Evolutionary conservation across 2,329 filamentous ascomycete species (phyloP).

Genomic region (Emergomyces orientalis): DNA sequence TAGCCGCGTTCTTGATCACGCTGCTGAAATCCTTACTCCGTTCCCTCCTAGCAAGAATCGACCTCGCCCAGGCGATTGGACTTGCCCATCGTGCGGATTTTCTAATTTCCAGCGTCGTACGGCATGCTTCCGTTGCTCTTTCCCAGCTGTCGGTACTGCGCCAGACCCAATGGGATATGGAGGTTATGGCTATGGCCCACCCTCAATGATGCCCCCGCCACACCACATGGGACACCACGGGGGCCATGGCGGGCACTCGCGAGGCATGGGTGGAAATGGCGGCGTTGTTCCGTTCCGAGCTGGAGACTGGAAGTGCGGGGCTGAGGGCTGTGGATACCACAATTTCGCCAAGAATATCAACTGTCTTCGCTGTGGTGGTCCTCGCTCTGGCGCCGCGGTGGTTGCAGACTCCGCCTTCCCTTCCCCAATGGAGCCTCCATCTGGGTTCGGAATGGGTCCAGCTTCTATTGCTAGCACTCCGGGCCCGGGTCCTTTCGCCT

Average conservation of each 20-base stretch:
- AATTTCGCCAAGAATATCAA: slow-evolving; percentile 99
- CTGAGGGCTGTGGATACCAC: slow-evolving; percentile 94
- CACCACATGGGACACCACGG: slow-evolving; percentile 61
- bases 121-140: slow-evolving; percentile 97
- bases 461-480: slow-evolving; percentile 78
- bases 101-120: slow-evolving; percentile 99
- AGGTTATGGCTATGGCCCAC: slow-evolving; percentile 50
- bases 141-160: slow-evolving; percentile 80
- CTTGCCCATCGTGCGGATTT: slow-evolving; percentile 95
- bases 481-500: slow-evolving; percentile 60
- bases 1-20: slow-evolving; percentile 90
- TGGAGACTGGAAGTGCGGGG: slow-evolving; percentile 97
- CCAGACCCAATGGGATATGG: slow-evolving; percentile 67
- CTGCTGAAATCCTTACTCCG: slow-evolving; percentile 88
- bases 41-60: slow-evolving; percentile 99
- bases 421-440: slow-evolving; percentile 77
- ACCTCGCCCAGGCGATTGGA: slow-evolving; percentile 95
- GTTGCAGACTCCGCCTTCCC: slow-evolving; percentile 90
- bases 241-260: slow-evolving; percentile 49
- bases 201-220: slow-evolving; percentile 68
- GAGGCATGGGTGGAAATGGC: slow-evolving; percentile 61
- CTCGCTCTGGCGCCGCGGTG: slow-evolving; percentile 84
- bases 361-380: slow-evolving; percentile 91
- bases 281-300: slow-evolving; percentile 93
- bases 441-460: slow-evolving; percentile 72